Evolutionary conservation across 2,329 filamentous ascomycete species (phyloP).

Genomic region (Botryotinia globosa): DNA sequence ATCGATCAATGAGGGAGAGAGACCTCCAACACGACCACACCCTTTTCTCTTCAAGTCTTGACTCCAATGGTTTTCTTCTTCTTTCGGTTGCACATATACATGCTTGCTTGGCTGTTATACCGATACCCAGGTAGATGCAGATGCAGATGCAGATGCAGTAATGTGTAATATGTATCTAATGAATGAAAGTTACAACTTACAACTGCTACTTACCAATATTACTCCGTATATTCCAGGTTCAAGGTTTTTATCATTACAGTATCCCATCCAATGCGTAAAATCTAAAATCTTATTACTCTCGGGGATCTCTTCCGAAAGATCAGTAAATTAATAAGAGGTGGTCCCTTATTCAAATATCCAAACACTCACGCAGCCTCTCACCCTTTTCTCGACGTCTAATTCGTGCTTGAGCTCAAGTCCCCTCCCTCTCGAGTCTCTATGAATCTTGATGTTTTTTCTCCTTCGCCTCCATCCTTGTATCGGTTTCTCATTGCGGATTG

Average conservation of each 20-base stretch:
- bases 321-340: background rate
- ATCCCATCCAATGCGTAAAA: background rate
- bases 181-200: background rate
- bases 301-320: constrained; percentile 12
- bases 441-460: background rate
- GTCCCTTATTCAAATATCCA: background rate
- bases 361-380: background rate
- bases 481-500: background rate
- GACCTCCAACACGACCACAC: background rate
- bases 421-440: background rate
- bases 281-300: background rate
- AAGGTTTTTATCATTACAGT: background rate
- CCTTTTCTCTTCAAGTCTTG: background rate
- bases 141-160: background rate
- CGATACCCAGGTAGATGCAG: background rate
- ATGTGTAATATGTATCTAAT: background rate
- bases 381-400: background rate
- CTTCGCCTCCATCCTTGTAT: background rate
- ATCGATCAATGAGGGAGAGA: background rate
- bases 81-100: background rate
- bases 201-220: background rate
- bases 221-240: background rate
- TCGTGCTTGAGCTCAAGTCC: background rate
- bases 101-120: background rate
- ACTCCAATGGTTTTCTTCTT: background rate